Evolutionary conservation across 2,329 filamentous ascomycete genomes (phyloP), one percentile per base, ranked within the genome.

Genomic region (Talaromyces sp.): DNA sequence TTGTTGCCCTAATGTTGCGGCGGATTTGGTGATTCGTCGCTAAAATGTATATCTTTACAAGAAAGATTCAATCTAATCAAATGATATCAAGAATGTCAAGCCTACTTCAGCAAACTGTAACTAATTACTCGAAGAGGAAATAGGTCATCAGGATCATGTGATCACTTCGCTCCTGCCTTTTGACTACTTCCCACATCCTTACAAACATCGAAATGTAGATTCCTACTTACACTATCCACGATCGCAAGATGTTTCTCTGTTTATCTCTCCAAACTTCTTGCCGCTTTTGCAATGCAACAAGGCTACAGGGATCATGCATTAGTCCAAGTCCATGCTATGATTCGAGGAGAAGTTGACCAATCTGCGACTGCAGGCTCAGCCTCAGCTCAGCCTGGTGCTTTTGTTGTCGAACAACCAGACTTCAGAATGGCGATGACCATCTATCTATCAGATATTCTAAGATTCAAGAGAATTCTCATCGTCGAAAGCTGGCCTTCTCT

Each of bases 1-100:
- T 75, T 49, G 64, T 72, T 47, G 72, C 72, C n/a, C 62, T 73
- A 19, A 62, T 72, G 43, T 65, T 73, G 66, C 31, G 53, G 54
- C 56, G 64, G n/a, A 27, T 62, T 22, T 27, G 19, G 40, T 63
- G 25, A 49, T 45, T 51, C 2, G 1, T 47, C n/a, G 25, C 22
- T 45, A 36, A 36, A 11, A 34, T 58, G 29, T 63, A 63, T 38
- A 58, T 56, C 43, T 3, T 62, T 58, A 17, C 6, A 22, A 59
- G 22, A 38, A 25, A 5, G 4, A 6, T 56, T 25, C 31, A 34
- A 22, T 6, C 13, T n/a, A 19, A 34, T 19, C 10, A 22, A 15
- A 1, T 15, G 17, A 36, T 15, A n/a, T 17, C 5, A 45, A 27
- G 25, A n/a, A 36, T 38, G 2, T 4, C n/a, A 36, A 11, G 10